Conservation (phyloP, 2,329 filamentous ascomycete genomes). For the Alternaria arbusti region DNA sequence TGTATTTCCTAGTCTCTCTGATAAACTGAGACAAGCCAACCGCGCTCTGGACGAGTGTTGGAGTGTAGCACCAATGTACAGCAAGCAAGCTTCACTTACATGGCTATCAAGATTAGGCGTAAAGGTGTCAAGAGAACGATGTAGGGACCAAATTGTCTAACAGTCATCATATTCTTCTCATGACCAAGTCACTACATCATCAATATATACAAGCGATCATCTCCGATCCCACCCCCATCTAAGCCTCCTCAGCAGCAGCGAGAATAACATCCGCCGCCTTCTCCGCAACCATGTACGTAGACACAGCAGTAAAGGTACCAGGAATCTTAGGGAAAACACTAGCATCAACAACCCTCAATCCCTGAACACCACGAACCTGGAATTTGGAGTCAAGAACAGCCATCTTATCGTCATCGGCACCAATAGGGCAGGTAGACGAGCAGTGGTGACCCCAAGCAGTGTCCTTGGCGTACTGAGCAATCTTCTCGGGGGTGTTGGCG, state of each 20-base stretch:
- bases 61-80: too few relatives aligned
- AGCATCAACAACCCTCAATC: slow-evolving; percentile 57
- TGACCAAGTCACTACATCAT: neutral
- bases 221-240: neutral
- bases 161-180: neutral
- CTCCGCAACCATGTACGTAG: slow-evolving; percentile 65
- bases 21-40: too few relatives aligned
- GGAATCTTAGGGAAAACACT: slow-evolving; percentile 48
- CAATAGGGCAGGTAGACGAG: slow-evolving; percentile 65
- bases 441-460: slow-evolving; percentile 60
- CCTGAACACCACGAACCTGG: slow-evolving; percentile 58
- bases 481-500: slow-evolving; percentile 45
- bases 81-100: too few relatives aligned
- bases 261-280: slow-evolving; percentile 68
- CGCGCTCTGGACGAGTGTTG: too few relatives aligned
- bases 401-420: slow-evolving; percentile 54
- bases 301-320: slow-evolving; percentile 60
- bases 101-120: too few relatives aligned
- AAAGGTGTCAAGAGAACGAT: too few relatives aligned
- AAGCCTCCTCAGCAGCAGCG: slow-evolving; percentile 6
- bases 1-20: too few relatives aligned
- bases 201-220: neutral
- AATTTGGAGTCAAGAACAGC: slow-evolving; percentile 63
- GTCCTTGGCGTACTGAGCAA: slow-evolving; percentile 40
- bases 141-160: neutral